Base-by-base conservation (phyloP, 148 eudicot genomes). In the Chenopodium quinoa region DNA sequence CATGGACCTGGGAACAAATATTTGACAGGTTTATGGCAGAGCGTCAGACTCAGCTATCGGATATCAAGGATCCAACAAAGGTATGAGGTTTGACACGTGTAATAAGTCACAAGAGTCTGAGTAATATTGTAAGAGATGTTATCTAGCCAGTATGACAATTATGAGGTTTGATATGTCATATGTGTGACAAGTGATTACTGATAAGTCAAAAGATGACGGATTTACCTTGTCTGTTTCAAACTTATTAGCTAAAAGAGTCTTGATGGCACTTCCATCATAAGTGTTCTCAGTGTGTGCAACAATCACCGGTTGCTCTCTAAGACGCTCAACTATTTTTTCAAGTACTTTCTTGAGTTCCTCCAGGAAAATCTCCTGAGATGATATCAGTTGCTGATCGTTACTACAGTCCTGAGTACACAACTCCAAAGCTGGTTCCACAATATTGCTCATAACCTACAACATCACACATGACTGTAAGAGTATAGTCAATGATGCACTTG, bases 211-310 rank as follows among this genome's bases (percentile, higher is more conserved):
- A 9, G 31, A 46, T 58, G 14, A 40, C 34, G 46, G 7, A 75
- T 80, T 65, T 73, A 95, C 99, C 99, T 95, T 95, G 60, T 95
- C 97, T 34, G 92, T 82, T 82, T 93, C 97, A 84, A 87, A 95
- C 79, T 86, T 91, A 85, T 95, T 95, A 47, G 93, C 86, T 68
- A 93, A 23, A 25, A 95, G 91, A 80, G 88, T 88, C 89, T 81
- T 93, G 60, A 93, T 87, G 62, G 88, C 88, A 76, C 94, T 89
- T 79, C 99, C 99, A 66, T 93, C 97, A 67, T 93, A 95, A 22
- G 90, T 88, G 78, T 89, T 95, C 85, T 93, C 94, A 73, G 89
- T 93, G 68, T 95, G 99, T 37, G 99, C 99, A 81, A 95, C 97
- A 76, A 95, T 95, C 52, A 92, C 97, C 0, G 96, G 99, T 77